Conservation (phyloP, 768 basidiomycete genomes). For the Gyrodon lividus region DNA sequence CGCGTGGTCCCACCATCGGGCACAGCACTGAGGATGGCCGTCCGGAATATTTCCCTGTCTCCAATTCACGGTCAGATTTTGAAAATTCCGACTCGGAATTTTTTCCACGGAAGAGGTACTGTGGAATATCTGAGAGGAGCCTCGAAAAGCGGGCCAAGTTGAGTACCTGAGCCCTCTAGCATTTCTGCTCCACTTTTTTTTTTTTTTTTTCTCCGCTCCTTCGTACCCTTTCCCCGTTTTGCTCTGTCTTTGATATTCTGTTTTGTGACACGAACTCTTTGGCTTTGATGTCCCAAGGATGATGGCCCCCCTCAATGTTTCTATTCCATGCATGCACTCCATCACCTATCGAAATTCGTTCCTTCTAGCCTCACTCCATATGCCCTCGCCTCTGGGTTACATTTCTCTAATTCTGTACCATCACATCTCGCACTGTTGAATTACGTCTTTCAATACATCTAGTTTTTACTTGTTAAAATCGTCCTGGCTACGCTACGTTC, state of each 20-base stretch:
- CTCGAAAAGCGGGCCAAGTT: constrained; percentile 28
- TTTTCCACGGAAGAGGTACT: constrained; percentile 24
- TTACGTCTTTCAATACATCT: constrained; percentile 16
- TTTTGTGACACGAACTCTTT: constrained; percentile 15
- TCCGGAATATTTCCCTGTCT: constrained; percentile 35
- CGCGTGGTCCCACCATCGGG: constrained; percentile 12
- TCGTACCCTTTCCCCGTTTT: neutral
- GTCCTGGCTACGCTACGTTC: constrained; percentile 14
- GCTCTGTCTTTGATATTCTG: constrained; percentile 1
- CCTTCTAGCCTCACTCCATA: constrained; percentile 18
- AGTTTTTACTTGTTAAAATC: constrained; percentile 11
- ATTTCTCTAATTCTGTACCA: constrained; percentile 34
- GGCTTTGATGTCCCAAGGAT: constrained; percentile 21
- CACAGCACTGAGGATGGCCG: constrained; percentile 22
- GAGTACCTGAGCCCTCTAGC: constrained; percentile 24
- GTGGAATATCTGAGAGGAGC: constrained; percentile 18
- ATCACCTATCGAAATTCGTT: constrained; percentile 8
- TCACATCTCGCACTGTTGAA: constrained; percentile 14
- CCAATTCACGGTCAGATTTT: constrained; percentile 35
- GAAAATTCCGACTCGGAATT: constrained; percentile 29
- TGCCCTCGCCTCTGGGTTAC: constrained; percentile 20
- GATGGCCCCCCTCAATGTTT: constrained; percentile 14
- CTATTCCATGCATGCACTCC: constrained; percentile 30
- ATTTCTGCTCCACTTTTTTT: constrained; percentile 7
- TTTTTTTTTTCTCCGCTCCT: neutral